These are phyloP conservation scores for Scedosporium minutisporum DNA, from an alignment of 2,329 filamentous ascomycete genomes.

Conservation along the genomic window DNA sequence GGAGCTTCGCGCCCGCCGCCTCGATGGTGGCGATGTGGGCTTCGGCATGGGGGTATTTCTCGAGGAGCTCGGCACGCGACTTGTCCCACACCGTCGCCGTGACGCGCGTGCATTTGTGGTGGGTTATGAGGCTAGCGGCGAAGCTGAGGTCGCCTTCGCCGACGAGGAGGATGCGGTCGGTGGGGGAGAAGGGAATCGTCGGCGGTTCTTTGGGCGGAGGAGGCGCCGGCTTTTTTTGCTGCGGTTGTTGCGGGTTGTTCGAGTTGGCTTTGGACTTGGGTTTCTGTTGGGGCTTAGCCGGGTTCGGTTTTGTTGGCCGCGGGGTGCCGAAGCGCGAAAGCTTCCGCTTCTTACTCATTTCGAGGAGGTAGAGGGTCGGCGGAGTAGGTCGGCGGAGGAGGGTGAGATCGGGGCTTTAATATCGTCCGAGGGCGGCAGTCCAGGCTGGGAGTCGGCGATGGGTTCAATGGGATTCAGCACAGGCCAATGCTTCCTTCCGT, in stretches of 20 bases:
- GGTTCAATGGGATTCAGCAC: no score
- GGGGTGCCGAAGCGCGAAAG: slow-evolving; percentile 15
- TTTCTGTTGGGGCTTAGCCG: slow-evolving; percentile 5
- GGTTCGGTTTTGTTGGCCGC: slow-evolving; percentile 7
- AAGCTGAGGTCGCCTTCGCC: slow-evolving; percentile 80
- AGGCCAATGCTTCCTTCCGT: no score
- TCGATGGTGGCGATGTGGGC: slow-evolving; percentile 46
- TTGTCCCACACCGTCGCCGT: slow-evolving; percentile 62
- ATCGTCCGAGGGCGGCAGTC: no score
- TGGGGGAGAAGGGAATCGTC: slow-evolving; percentile 58
- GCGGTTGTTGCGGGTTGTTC: slow-evolving; percentile 13
- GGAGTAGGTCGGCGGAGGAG: background rate
- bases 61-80: slow-evolving; percentile 43
- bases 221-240: slow-evolving; percentile 5
- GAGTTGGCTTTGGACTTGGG: slow-evolving; percentile 16
- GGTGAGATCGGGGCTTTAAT: background rate
- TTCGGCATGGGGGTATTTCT: slow-evolving; percentile 66
- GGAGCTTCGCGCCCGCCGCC: slow-evolving; percentile 28
- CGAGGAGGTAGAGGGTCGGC: background rate
- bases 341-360: slow-evolving; percentile 35
- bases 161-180: slow-evolving; percentile 63
- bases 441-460: no score
- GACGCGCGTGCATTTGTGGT: slow-evolving; percentile 57
- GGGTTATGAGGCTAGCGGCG: slow-evolving; percentile 52
- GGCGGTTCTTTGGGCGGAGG: slow-evolving; percentile 7